Evolutionary conservation across 192 early-diverging fungal species (phyloP).

Genomic region (Thamnidium elegans): DNA sequence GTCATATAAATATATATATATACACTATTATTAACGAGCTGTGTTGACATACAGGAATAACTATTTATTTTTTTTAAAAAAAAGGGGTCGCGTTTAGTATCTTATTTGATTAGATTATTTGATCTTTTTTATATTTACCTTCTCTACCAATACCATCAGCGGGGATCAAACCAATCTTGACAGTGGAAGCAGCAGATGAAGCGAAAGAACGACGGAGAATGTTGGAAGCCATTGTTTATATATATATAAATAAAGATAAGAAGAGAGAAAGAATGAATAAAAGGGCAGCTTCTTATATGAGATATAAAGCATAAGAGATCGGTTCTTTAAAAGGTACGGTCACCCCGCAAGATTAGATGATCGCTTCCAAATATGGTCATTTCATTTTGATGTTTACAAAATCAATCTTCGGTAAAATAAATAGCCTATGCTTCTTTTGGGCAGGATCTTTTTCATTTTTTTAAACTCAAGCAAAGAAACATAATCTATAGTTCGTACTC

Average conservation of each 20-base stretch:
- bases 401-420: no score
- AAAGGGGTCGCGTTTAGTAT: constrained; percentile 4
- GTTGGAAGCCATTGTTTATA: constrained; percentile 31
- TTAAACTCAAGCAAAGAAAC: no score
- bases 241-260: constrained; percentile 7
- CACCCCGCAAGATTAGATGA: background rate
- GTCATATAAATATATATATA: background rate
- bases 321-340: constrained; percentile 8
- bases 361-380: background rate
- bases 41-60: constrained; percentile 25
- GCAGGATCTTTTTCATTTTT: no score
- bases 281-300: background rate
- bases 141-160: constrained; percentile 97
- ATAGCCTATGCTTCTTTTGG: no score
- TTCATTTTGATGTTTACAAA: background rate
- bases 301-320: background rate
- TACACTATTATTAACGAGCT: background rate
- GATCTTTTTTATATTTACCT: constrained; percentile 49
- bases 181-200: constrained; percentile 35
- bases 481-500: no score
- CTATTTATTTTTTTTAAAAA: background rate
- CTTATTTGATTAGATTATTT: background rate
- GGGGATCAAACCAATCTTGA: constrained; percentile 91
- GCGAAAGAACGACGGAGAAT: constrained; percentile 37
- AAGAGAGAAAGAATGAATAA: background rate